Conservation (phyloP, 495 filamentous ascomycete genomes). For the Xylaria venustula region DNA sequence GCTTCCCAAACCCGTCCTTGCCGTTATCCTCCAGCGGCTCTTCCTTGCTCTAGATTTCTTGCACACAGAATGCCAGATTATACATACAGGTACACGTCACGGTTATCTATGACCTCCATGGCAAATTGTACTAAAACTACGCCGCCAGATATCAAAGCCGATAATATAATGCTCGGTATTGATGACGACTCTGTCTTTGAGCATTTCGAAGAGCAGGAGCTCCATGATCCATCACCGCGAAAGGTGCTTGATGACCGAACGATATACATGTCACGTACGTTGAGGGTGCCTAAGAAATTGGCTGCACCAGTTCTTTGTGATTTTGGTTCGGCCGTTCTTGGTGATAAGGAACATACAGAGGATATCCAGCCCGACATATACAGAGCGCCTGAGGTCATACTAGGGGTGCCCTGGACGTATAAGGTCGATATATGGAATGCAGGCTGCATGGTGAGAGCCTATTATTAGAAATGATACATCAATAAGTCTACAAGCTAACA, state of each 20-base stretch:
- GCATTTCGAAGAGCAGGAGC: constrained; percentile 25
- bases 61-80: constrained; percentile 23
- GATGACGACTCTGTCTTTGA: constrained; percentile 16
- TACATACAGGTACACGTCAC: constrained; percentile 42
- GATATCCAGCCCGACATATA: no score
- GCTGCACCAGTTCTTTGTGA: constrained; percentile 41
- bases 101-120: neutral
- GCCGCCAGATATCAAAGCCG: constrained; percentile 29
- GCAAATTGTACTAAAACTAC: no score
- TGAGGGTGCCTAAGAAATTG: constrained; percentile 21
- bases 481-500: no score
- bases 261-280: constrained; percentile 33
- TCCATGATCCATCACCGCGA: constrained; percentile 27
- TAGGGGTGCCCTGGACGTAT: no score
- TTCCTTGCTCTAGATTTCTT: constrained; percentile 32
- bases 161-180: constrained; percentile 36
- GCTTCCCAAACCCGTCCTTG: constrained; percentile 29
- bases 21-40: constrained; percentile 31
- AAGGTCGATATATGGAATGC: no score
- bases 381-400: no score
- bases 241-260: constrained; percentile 27
- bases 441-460: no score
- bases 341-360: no score
- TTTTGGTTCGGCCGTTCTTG: no score
- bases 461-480: no score